Evolutionary conservation across 2,329 filamentous ascomycete genomes (phyloP), one percentile per base, ranked within the genome.

Genomic region (Proliferodiscus dingleyae): DNA sequence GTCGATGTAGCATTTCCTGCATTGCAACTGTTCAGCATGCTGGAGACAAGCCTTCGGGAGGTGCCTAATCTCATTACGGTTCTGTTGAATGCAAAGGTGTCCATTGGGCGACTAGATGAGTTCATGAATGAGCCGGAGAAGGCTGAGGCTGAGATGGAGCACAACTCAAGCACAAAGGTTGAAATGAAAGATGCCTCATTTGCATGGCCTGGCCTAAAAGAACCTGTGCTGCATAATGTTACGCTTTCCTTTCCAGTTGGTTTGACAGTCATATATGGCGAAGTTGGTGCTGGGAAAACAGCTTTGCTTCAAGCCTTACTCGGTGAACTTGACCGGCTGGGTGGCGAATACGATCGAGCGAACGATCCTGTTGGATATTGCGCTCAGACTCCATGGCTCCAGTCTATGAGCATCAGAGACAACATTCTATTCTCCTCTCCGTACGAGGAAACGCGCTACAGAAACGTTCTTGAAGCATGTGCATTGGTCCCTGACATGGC

Each of bases 101-200:
- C 89, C 0, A 80, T 95, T 51, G 80, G 78, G 7, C 83, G 89
- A 53, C 88, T 95, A 16, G 86, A 95, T 58, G 75, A 78, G 18
- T 95, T 94, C 67, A 94, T 95, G 87, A 70, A 72, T 1, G 89
- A 95, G 64, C 87, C 87, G 0, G 81, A 95, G 58, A 88, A 89
- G 55, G 76, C 79, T 23, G 72, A 76, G 22, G 63, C 64, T 15
- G 67, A 74, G 13, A 68, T 46, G 2, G 50, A 47, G 13, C 47
- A 49, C 22, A 37, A 29, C 9, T 45, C 45, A 6, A 53, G 38
- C 19, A 45, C 38, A 3, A 44, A 53, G 19, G 49, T 83, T 16
- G 64, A 74, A 32, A 70, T 94, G 37, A 68, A 73, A 2, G 67
- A 78, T 22, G 87, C 86, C 4, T 82, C 81, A 0, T 94, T 94